These are phyloP conservation scores for Diutina ranongensis DNA, from an alignment of 1,139 yeast species.

Conservation along the genomic window DNA sequence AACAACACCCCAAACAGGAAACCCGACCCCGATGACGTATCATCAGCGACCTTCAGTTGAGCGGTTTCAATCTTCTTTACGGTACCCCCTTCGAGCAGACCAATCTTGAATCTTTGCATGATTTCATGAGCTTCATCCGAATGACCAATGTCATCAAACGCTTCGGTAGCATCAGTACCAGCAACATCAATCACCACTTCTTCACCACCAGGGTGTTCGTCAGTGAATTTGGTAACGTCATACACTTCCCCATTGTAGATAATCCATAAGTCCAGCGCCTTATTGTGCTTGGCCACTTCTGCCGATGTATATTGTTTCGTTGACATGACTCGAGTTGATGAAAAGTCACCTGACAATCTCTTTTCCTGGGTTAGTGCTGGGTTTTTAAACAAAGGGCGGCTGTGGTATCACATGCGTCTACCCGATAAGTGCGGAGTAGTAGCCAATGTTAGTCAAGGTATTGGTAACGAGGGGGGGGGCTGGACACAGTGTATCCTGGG, in stretches of 20 bases:
- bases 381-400: background rate
- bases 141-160: slow-evolving; percentile 94
- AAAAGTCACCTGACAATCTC: background rate
- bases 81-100: slow-evolving; percentile 39
- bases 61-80: background rate
- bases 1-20: background rate
- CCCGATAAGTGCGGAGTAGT: background rate
- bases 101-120: slow-evolving; percentile 57
- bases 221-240: slow-evolving; percentile 72
- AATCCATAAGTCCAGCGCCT: slow-evolving; percentile 78
- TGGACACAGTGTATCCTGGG: too few relatives aligned
- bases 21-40: background rate
- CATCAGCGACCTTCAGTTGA: slow-evolving; percentile 1
- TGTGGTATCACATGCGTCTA: background rate
- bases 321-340: background rate
- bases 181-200: slow-evolving; percentile 88
- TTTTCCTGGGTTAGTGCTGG: background rate
- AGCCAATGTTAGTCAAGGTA: background rate
- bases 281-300: slow-evolving; percentile 70
- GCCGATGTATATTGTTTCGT: slow-evolving; percentile 27
- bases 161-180: slow-evolving; percentile 89
- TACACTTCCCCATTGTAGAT: slow-evolving; percentile 86
- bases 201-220: slow-evolving; percentile 99
- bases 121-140: slow-evolving; percentile 89
- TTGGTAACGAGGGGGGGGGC: background rate